These are phyloP conservation scores for Suhomyces sp. DNA, from an alignment of 805 yeast species.

Conservation along the genomic window DNA sequence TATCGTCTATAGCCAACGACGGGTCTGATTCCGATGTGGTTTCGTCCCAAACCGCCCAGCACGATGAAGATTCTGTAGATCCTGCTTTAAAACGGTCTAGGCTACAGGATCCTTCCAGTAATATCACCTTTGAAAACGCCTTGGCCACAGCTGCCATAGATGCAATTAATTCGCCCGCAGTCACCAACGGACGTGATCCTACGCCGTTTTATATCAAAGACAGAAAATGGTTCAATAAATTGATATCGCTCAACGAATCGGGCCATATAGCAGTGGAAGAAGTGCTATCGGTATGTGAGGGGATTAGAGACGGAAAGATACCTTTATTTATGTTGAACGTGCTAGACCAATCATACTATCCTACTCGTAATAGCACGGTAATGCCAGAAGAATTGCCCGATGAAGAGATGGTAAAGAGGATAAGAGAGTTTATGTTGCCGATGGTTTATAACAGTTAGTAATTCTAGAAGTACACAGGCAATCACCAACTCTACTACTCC, in stretches of 20 bases:
- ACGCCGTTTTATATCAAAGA: constrained; percentile 32
- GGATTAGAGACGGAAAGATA: constrained; percentile 36
- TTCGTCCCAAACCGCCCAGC: constrained; percentile 5
- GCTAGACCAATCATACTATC: constrained; percentile 30
- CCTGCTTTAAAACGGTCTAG: constrained; percentile 26
- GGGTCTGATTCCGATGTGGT: constrained; percentile 5
- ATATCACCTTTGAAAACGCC: constrained; percentile 20
- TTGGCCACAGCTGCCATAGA: constrained; percentile 31
- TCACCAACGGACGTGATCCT: constrained; percentile 18
- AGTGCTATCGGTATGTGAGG: constrained; percentile 33
- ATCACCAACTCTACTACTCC: too few relatives aligned
- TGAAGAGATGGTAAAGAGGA: constrained; percentile 29
- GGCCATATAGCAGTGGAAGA: constrained; percentile 27
- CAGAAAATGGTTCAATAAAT: constrained; percentile 35
- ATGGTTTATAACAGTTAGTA: constrained; percentile 24
- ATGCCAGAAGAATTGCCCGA: constrained; percentile 19
- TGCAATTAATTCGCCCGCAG: constrained; percentile 30
- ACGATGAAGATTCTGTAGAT: constrained; percentile 26
- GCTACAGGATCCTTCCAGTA: constrained; percentile 9
- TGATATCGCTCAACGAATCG: constrained; percentile 26
- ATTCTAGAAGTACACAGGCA: background rate
- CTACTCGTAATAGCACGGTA: constrained; percentile 15
- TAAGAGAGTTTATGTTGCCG: constrained; percentile 34
- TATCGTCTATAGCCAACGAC: constrained; percentile 8
- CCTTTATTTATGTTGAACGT: constrained; percentile 35